phyloP scores from a whole-genome alignment of 2,329 filamentous ascomycete genomes.

The Monilinia aucupariae region DNA sequence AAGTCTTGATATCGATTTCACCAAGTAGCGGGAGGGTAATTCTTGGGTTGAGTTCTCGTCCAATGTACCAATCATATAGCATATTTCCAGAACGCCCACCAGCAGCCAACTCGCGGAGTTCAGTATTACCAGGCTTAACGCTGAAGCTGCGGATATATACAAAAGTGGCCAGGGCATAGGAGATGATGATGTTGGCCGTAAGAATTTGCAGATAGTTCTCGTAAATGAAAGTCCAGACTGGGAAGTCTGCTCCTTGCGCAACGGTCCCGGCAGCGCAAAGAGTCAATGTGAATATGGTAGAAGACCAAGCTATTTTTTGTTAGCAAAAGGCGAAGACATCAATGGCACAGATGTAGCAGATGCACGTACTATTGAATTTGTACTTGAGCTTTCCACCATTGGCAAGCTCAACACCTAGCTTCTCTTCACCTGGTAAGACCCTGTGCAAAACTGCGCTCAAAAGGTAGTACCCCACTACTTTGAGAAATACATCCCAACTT shows the following conservation, averaged over 20 bases:
- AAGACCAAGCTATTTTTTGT: slow-evolving; percentile 57
- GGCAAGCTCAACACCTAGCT: slow-evolving; percentile 63
- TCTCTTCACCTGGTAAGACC: slow-evolving; percentile 67
- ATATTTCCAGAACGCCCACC: slow-evolving; percentile 80
- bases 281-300: slow-evolving; percentile 68
- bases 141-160: slow-evolving; percentile 79
- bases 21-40: slow-evolving; percentile 72
- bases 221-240: slow-evolving; percentile 87
- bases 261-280: slow-evolving; percentile 68
- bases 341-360: not conserved
- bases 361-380: slow-evolving; percentile 63
- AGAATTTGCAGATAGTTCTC: slow-evolving; percentile 85
- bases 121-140: slow-evolving; percentile 68
- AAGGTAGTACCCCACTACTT: slow-evolving; percentile 70
- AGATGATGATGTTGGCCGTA: slow-evolving; percentile 74
- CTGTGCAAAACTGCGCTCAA: slow-evolving; percentile 70
- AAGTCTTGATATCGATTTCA: slow-evolving; percentile 85
- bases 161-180: slow-evolving; percentile 66
- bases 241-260: slow-evolving; percentile 72
- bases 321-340: slow-evolving; percentile 13
- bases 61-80: slow-evolving; percentile 95
- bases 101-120: slow-evolving; percentile 70
- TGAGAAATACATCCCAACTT: slow-evolving; percentile 63
- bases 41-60: slow-evolving; percentile 89
- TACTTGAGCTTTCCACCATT: slow-evolving; percentile 74